Conservation (phyloP, 2,329 filamentous ascomycete species). For the Xylariaceae sp. region DNA sequence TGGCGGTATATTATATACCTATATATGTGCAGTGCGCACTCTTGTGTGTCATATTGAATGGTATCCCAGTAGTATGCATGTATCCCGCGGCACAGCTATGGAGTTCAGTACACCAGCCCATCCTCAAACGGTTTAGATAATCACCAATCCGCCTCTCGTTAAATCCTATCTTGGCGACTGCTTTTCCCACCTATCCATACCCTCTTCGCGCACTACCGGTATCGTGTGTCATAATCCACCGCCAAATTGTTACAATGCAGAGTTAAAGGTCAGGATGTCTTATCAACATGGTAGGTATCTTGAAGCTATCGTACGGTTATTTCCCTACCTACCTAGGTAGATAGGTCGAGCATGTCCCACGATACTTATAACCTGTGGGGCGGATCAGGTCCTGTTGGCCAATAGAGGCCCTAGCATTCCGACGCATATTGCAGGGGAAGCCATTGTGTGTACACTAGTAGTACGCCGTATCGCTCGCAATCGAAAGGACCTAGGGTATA, state of each 20-base stretch:
- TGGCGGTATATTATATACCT: not conserved
- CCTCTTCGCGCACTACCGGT: too few relatives aligned
- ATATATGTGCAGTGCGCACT: not conserved
- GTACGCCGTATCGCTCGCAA: too few relatives aligned
- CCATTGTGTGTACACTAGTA: too few relatives aligned
- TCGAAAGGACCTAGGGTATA: too few relatives aligned
- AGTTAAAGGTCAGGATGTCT: constrained; percentile 1
- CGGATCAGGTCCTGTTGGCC: too few relatives aligned
- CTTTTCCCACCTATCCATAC: not conserved
- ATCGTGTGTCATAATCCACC: not conserved
- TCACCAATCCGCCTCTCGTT: not conserved
- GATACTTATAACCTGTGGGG: too few relatives aligned
- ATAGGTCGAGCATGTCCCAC: too few relatives aligned
- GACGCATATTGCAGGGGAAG: too few relatives aligned
- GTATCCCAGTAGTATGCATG: not conserved
- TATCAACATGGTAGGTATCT: not conserved
- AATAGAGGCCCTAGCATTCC: too few relatives aligned
- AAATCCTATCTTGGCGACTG: not conserved
- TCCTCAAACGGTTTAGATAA: constrained; percentile 8
- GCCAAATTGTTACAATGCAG: not conserved
- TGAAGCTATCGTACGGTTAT: too few relatives aligned
- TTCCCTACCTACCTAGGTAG: too few relatives aligned
- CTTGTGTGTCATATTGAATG: not conserved
- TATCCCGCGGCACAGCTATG: not conserved
- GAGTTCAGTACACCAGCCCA: not conserved